These are phyloP conservation scores for Globisporangium uncinulatum DNA, from an alignment of 352 stramenopile genomes.

Conservation along the genomic window DNA sequence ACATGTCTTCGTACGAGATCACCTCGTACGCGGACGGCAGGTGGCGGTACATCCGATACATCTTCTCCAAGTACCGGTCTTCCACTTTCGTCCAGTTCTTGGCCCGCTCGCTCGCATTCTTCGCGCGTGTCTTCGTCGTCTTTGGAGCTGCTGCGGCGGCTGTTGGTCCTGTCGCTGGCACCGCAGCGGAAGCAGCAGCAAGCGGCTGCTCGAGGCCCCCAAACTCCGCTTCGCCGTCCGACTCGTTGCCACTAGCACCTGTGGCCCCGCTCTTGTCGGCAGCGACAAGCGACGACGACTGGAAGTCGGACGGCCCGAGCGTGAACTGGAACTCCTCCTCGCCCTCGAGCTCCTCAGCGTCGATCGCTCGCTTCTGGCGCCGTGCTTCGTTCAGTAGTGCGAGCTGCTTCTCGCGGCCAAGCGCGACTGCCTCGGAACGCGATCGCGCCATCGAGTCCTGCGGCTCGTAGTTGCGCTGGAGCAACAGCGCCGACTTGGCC, in stretches of 20 bases:
- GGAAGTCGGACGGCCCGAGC: conserved; percentile 55
- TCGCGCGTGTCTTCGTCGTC: conserved; percentile 8
- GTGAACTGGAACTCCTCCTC: conserved; percentile 79
- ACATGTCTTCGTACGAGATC: conserved; percentile 88
- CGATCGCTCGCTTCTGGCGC: conserved; percentile 60
- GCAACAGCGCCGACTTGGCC: conserved; percentile 55
- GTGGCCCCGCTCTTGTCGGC: conserved; percentile 1
- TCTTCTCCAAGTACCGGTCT: conserved; percentile 74
- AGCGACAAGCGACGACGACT: conserved; percentile 37
- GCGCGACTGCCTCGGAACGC: conserved; percentile 49
- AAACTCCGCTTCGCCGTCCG: conserved; percentile 22
- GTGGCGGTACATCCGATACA: conserved; percentile 74
- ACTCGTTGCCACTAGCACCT: neutral
- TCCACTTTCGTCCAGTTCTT: conserved; percentile 84
- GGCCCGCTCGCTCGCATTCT: conserved; percentile 37
- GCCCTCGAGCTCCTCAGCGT: conserved; percentile 73
- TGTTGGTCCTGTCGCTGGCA: too few species aligned
- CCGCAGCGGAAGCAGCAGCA: neutral
- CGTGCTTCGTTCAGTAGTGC: conserved; percentile 57
- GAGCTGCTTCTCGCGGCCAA: conserved; percentile 53
- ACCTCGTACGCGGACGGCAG: conserved; percentile 82
- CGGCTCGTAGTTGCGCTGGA: conserved; percentile 74
- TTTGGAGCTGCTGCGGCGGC: neutral
- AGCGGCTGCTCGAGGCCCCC: conserved; percentile 1
- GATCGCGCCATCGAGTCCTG: conserved; percentile 59